Percentiles rank a stretch among this genome's conserved stretches.
Conservation (phyloP, 2,329 filamentous ascomycete species). For the Monilinia aucupariae region DNA sequence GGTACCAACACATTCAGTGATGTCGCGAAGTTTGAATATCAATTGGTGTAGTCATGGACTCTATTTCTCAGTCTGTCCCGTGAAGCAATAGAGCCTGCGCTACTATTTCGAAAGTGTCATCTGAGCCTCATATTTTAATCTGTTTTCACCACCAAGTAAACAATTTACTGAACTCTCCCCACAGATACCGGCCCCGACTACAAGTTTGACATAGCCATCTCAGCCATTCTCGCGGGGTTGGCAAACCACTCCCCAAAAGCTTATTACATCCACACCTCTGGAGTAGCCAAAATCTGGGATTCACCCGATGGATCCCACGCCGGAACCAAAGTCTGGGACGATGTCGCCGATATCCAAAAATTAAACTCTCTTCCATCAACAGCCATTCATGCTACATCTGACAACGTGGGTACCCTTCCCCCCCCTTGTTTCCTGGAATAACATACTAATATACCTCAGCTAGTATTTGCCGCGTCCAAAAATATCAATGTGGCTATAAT, state of each 20-base stretch:
- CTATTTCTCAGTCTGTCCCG: too few species aligned
- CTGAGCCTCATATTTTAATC: background rate
- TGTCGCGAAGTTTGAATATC: too few species aligned
- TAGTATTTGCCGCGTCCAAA: background rate
- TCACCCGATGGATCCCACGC: constrained; percentile 16
- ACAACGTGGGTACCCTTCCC: background rate
- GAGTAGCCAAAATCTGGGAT: constrained; percentile 19
- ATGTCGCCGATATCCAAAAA: constrained; percentile 18
- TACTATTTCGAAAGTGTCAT: background rate
- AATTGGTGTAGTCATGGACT: too few species aligned
- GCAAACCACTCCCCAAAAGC: constrained; percentile 7
- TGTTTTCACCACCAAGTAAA: background rate
- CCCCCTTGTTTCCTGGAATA: background rate
- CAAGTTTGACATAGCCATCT: constrained; percentile 10
- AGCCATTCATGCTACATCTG: background rate
- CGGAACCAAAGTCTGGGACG: constrained; percentile 17
- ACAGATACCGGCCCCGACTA: constrained; percentile 18
- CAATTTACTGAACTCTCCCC: too few species aligned
- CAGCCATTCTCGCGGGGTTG: constrained; percentile 17
- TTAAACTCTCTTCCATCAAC: constrained; percentile 16
- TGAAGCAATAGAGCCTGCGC: too few species aligned
- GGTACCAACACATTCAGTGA: too few species aligned
- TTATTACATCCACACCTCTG: constrained; percentile 21
- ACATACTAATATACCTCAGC: background rate
- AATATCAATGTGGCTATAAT: constrained; percentile 19